phyloP scores from a whole-genome alignment of 768 basidiomycete species.

The Tephrocybe sp. region DNA sequence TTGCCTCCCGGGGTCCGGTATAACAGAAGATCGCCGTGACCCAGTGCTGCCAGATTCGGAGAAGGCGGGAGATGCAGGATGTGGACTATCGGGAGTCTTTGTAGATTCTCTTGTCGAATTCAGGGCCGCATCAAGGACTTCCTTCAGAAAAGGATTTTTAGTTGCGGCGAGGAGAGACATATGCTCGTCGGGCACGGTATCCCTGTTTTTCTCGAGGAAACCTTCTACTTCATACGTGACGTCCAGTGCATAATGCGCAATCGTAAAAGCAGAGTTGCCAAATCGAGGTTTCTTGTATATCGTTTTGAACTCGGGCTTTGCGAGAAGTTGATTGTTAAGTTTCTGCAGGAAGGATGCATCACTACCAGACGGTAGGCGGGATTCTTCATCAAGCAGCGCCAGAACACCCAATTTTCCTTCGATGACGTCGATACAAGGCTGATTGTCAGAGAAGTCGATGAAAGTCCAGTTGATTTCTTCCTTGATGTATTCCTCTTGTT shows the following conservation, averaged over 20 bases:
- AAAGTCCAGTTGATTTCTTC: constrained; percentile 99
- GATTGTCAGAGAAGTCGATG: constrained; percentile 99
- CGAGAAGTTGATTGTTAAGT: constrained; percentile 74
- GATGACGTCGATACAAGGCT: constrained; percentile 97
- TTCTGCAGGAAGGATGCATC: constrained; percentile 94
- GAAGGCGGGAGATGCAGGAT: constrained; percentile 71
- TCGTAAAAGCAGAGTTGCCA: constrained; percentile 94
- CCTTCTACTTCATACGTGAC: constrained; percentile 99
- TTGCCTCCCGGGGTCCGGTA: constrained; percentile 84
- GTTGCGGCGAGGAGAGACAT: constrained; percentile 84
- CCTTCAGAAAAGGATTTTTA: constrained; percentile 90
- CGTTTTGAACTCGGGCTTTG: constrained; percentile 80
- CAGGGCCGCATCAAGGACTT: constrained; percentile 90
- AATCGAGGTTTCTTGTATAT: constrained; percentile 99
- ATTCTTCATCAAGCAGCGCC: constrained; percentile 95
- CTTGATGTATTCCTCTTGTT: constrained; percentile 98
- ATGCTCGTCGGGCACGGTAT: constrained; percentile 98
- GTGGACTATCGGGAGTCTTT: constrained; percentile 63
- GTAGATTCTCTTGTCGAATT: constrained; percentile 70
- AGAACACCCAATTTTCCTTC: constrained; percentile 96
- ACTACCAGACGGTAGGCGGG: constrained; percentile 90
- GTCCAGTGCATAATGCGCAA: constrained; percentile 96
- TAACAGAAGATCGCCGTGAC: constrained; percentile 80
- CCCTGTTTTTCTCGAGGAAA: constrained; percentile 98
- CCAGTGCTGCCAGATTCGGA: constrained; percentile 78